Conservation (phyloP, 352 stramenopile genomes). For the Pythium phragmiticola region DNA sequence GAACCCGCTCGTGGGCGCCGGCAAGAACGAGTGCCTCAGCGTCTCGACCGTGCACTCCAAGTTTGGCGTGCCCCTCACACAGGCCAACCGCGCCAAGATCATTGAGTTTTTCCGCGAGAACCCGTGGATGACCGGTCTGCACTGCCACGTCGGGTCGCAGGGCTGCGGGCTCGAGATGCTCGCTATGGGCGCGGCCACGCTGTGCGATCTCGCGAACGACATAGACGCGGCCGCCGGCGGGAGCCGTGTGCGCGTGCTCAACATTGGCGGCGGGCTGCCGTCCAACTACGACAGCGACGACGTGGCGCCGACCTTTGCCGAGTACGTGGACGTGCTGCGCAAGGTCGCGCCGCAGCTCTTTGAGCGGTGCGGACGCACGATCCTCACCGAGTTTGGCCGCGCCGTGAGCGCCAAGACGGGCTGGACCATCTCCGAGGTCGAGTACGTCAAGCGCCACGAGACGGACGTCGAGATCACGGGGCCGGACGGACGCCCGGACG, state of each 20-base stretch:
- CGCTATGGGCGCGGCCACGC: slow-evolving; percentile 58
- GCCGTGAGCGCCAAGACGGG: slow-evolving; percentile 84
- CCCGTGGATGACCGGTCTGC: slow-evolving; percentile 85
- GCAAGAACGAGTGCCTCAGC: slow-evolving; percentile 84
- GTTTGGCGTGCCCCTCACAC: slow-evolving; percentile 86
- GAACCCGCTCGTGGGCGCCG: slow-evolving; percentile 84
- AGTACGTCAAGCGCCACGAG: slow-evolving; percentile 86
- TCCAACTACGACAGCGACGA: slow-evolving; percentile 86
- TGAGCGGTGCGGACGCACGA: slow-evolving; percentile 59
- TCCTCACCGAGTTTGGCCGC: slow-evolving; percentile 92
- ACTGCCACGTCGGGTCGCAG: slow-evolving; percentile 88
- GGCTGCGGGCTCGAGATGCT: slow-evolving; percentile 86
- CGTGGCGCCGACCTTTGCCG: slow-evolving; percentile 67
- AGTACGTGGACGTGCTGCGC: slow-evolving; percentile 82
- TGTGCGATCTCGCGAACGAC: slow-evolving; percentile 84
- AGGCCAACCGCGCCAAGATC: slow-evolving; percentile 52
- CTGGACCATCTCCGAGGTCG: slow-evolving; percentile 86
- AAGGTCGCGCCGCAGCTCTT: slow-evolving; percentile 79
- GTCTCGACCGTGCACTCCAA: slow-evolving; percentile 89
- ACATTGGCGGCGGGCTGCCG: slow-evolving; percentile 90
- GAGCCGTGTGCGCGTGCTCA: slow-evolving; percentile 79
- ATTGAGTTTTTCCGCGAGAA: slow-evolving; percentile 77
- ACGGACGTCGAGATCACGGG: slow-evolving; percentile 18
- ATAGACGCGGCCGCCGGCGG: slow-evolving; percentile 66
- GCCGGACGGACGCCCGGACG: slow-evolving; percentile 19